Evolutionary conservation across 331 rosid genomes (phyloP).

Genomic region (Pyracantha coccinea): DNA sequence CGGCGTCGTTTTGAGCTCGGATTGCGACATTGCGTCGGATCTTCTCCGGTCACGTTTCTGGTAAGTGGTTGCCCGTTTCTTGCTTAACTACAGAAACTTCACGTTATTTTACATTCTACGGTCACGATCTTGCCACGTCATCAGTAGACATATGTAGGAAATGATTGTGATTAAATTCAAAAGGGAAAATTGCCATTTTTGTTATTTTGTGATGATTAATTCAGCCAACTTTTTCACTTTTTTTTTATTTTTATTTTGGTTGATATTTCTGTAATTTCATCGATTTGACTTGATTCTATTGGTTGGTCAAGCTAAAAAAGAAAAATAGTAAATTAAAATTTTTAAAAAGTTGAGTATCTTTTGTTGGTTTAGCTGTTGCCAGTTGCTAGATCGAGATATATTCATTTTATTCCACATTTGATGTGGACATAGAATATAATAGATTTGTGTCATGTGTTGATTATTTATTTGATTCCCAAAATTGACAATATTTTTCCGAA

Average conservation of each 20-base stretch:
- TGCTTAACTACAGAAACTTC: not conserved
- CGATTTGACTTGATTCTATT: not conserved
- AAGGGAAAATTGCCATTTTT: not conserved
- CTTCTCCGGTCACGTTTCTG: not conserved
- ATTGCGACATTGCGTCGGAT: not conserved
- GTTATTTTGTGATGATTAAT: not conserved
- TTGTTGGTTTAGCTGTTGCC: not conserved
- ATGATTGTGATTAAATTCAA: not conserved
- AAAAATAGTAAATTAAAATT: not conserved
- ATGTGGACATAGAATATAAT: not conserved
- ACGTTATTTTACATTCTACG: not conserved
- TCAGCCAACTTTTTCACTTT: not conserved
- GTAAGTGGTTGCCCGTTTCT: not conserved
- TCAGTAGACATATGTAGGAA: too few species aligned
- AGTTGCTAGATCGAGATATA: not conserved
- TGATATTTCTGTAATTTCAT: not conserved
- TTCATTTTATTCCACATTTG: not conserved
- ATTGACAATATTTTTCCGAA: not conserved
- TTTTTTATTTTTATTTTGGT: not conserved
- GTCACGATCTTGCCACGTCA: constrained; percentile 10
- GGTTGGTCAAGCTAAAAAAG: not conserved
- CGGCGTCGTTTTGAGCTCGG: not conserved
- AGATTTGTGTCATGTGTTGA: not conserved
- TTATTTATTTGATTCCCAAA: not conserved
- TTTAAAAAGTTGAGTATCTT: not conserved